Evolutionary conservation across 306 rosid species (phyloP).

Genomic region (Pyrus pyrifolia): DNA sequence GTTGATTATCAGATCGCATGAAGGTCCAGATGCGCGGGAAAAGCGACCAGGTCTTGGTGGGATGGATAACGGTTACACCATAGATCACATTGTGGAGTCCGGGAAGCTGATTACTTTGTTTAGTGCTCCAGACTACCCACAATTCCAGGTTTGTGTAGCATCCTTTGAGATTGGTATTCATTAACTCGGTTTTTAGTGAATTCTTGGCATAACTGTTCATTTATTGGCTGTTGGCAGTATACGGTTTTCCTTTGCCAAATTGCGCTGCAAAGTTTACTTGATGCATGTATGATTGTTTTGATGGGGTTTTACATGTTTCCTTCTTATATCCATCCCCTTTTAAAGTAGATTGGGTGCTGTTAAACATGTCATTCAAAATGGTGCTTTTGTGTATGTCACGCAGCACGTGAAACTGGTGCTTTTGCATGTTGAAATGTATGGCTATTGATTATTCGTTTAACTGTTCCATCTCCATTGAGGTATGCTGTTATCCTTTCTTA

Average conservation of each 20-base stretch:
- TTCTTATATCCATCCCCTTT: background rate
- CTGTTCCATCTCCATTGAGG: background rate
- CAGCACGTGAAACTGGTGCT: background rate
- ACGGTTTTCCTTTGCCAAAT: background rate
- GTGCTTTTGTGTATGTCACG: background rate
- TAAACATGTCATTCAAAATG: background rate
- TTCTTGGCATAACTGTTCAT: background rate
- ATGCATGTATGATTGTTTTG: background rate
- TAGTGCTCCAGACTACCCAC: conserved; percentile 96
- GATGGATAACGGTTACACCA: conserved; percentile 79
- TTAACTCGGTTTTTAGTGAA: background rate
- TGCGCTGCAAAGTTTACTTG: background rate
- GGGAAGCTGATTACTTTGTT: conserved; percentile 81
- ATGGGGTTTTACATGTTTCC: background rate
- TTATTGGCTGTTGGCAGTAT: background rate
- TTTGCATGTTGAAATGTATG: background rate
- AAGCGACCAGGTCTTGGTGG: conserved; percentile 74
- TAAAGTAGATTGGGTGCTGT: background rate
- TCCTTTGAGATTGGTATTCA: background rate
- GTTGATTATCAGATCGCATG: conserved; percentile 90
- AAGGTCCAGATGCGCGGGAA: conserved; percentile 95
- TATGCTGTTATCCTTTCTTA: background rate
- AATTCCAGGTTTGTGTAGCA: conserved; percentile 60
- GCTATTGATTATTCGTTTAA: background rate
- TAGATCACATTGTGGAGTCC: conserved; percentile 84